Conservation (phyloP, 352 stramenopile species). For the Phytophthora chlamydospora region DNA sequence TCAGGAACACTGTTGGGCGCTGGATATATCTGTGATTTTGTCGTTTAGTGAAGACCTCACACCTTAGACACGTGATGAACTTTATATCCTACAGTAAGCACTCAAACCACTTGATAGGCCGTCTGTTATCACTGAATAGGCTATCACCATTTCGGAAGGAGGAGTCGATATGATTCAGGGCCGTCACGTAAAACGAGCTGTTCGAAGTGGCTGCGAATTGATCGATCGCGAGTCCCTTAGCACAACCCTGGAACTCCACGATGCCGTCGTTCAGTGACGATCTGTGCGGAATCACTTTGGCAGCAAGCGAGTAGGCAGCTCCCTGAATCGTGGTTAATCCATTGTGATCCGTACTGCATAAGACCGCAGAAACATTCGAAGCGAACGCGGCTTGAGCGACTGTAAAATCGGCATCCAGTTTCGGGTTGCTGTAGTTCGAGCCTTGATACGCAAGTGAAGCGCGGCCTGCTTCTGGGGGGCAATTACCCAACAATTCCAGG, state of each 20-base stretch:
- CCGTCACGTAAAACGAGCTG: conserved; percentile 46
- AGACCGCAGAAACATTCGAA: conserved; percentile 29
- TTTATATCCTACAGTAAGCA: conserved; percentile 47
- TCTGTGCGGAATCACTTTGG: conserved; percentile 34
- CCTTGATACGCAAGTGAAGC: conserved; percentile 43
- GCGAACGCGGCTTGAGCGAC: conserved; percentile 36
- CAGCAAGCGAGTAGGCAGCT: conserved; percentile 34
- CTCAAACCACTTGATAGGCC: conserved; percentile 75
- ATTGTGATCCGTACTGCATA: conserved; percentile 42
- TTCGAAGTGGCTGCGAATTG: conserved; percentile 45
- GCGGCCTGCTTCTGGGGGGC: conserved; percentile 40
- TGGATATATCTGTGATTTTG: too few species aligned
- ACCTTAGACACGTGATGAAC: too few species aligned
- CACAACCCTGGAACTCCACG: conserved; percentile 59
- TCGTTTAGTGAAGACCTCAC: too few species aligned
- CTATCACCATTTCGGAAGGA: conserved; percentile 65
- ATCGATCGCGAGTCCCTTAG: conserved; percentile 30
- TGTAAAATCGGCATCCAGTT: conserved; percentile 29
- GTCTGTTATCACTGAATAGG: conserved; percentile 50
- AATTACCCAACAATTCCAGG: conserved; percentile 46
- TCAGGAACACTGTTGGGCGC: too few species aligned
- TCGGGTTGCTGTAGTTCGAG: conserved; percentile 21
- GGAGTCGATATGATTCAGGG: conserved; percentile 66
- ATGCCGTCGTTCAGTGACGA: conserved; percentile 50
- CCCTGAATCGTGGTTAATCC: conserved; percentile 40